These are phyloP conservation scores for Eucalyptus pumila DNA, from an alignment of 345 rosid genomes.

Conservation along the genomic window DNA sequence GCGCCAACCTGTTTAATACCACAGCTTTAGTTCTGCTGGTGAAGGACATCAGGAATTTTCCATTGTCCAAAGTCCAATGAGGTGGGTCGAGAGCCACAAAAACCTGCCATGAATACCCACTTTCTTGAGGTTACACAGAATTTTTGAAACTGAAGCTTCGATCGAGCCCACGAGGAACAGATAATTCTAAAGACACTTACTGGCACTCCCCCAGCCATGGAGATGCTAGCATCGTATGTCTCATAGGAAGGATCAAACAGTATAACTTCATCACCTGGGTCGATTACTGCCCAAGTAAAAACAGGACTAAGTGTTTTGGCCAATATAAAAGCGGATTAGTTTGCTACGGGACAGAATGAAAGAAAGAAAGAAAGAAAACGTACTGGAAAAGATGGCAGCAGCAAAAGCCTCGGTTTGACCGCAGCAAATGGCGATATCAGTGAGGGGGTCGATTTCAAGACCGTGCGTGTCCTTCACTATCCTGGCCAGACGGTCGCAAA, in stretches of 20 bases:
- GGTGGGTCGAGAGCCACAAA: conserved; percentile 50
- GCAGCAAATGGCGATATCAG: conserved; percentile 47
- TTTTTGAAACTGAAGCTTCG: background rate
- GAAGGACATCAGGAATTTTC: conserved; percentile 28
- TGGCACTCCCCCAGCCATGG: conserved; percentile 46
- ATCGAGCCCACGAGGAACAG: background rate
- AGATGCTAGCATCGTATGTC: conserved; percentile 36
- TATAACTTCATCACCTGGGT: conserved; percentile 50
- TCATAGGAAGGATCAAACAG: conserved; percentile 49
- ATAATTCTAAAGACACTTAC: conserved; percentile 5
- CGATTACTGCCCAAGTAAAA: conserved; percentile 14
- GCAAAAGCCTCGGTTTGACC: conserved; percentile 73
- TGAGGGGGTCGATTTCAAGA: conserved; percentile 30
- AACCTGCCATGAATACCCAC: conserved; percentile 7
- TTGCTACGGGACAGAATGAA: background rate
- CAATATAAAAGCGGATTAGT: background rate
- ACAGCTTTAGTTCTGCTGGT: conserved; percentile 35
- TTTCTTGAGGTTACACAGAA: background rate
- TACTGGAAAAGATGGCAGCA: conserved; percentile 37
- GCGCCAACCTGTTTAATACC: conserved; percentile 33
- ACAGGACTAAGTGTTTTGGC: background rate
- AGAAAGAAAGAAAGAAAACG: background rate
- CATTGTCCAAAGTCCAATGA: conserved; percentile 29
- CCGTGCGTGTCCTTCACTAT: conserved; percentile 21
- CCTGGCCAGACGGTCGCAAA: conserved; percentile 31